Evolutionary conservation across 73 alveolate species (phyloP).

Genomic region (Tetrahymena elliotti): DNA sequence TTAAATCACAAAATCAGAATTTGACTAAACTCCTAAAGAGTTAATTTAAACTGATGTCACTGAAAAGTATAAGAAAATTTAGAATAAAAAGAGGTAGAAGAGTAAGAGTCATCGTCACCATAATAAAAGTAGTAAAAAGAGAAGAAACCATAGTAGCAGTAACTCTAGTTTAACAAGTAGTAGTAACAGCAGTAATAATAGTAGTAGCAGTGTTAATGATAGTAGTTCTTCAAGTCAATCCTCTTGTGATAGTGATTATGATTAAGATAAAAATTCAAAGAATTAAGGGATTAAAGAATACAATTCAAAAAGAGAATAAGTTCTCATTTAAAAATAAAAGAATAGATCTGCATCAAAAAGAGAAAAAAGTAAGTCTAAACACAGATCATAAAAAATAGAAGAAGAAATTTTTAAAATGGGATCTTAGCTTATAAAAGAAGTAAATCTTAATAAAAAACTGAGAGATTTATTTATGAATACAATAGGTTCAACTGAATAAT

Average conservation of each 20-base stretch:
- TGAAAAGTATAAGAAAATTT: background rate
- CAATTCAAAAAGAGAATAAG: background rate
- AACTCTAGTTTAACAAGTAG: background rate
- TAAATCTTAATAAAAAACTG: background rate
- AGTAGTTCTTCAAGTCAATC: background rate
- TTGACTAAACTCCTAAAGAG: background rate
- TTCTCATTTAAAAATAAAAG: background rate
- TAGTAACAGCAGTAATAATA: background rate
- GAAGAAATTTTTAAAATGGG: background rate
- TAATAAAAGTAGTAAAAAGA: background rate
- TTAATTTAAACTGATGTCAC: background rate
- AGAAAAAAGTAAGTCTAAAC: background rate
- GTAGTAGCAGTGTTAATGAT: background rate
- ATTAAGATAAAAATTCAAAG: background rate
- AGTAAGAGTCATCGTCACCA: background rate
- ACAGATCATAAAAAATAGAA: background rate
- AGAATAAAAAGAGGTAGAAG: background rate
- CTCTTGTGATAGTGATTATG: background rate
- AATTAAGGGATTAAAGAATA: background rate
- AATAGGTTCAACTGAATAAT: background rate
- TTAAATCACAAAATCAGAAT: background rate
- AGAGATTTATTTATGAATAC: background rate
- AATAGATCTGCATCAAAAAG: background rate
- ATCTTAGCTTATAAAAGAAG: background rate
- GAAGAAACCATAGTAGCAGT: background rate